A percentile compares a stretch with the other conserved stretches of the same genome.
Conservation (phyloP, 2,329 filamentous ascomycete species). For the Davidsoniella neocaledoniae region DNA sequence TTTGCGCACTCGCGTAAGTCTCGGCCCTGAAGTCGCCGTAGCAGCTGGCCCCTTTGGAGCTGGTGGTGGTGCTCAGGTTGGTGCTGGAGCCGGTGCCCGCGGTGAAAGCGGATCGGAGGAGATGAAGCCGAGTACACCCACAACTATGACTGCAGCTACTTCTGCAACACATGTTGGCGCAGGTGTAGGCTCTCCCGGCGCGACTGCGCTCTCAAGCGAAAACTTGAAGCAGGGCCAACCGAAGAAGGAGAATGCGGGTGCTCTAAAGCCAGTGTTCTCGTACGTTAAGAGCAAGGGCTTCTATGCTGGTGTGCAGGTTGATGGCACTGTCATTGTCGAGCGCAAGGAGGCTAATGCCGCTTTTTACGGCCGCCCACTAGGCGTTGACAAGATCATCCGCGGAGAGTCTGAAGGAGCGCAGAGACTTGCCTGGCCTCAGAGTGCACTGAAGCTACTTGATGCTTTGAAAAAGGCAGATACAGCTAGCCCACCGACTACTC, state of each 20-base stretch:
- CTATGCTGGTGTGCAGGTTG: constrained; percentile 72
- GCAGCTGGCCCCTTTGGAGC: constrained; percentile 53
- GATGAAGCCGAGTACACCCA: constrained; percentile 1
- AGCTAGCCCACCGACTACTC: no score
- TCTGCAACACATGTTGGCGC: neutral
- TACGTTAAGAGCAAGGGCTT: constrained; percentile 84
- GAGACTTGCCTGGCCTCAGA: constrained; percentile 5
- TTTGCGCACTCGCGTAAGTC: constrained; percentile 53
- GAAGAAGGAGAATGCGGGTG: constrained; percentile 13
- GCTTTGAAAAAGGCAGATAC: constrained; percentile 1
- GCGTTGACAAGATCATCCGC: constrained; percentile 30
- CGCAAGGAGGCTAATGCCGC: constrained; percentile 74
- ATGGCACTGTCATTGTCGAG: constrained; percentile 75
- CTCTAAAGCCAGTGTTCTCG: constrained; percentile 30
- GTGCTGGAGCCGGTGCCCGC: constrained; percentile 14
- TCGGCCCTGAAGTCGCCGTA: constrained; percentile 65
- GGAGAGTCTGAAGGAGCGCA: constrained; percentile 19
- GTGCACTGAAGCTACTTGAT: constrained; percentile 3
- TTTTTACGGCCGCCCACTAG: constrained; percentile 55
- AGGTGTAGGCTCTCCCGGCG: neutral
- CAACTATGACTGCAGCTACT: neutral
- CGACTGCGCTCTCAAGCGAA: neutral
- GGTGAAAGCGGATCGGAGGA: constrained; percentile 4
- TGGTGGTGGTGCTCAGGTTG: constrained; percentile 55
- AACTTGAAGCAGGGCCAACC: neutral